These are phyloP conservation scores for Plectosphaerella plurivora DNA, from an alignment of 2,329 filamentous ascomycete genomes.

Conservation along the genomic window DNA sequence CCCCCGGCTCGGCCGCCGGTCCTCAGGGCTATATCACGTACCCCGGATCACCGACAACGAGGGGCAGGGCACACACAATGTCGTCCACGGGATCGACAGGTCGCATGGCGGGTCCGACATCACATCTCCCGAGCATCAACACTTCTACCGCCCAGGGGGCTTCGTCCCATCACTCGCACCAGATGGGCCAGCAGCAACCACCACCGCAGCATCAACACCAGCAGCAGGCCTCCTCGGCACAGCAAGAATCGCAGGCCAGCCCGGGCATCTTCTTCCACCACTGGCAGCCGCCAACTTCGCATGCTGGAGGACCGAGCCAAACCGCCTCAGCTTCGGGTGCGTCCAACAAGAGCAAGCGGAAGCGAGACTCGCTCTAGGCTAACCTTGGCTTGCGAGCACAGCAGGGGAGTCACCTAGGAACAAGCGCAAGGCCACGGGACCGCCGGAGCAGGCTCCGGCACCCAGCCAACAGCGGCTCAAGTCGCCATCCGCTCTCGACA, in stretches of 20 bases:
- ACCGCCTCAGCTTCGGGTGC: constrained; percentile 72
- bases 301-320: constrained; percentile 58
- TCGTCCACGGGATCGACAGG: constrained; percentile 30
- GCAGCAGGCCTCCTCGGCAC: constrained; percentile 43
- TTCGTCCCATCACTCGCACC: constrained; percentile 12
- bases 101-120: constrained; percentile 28
- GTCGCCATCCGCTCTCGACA: constrained; percentile 47
- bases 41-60: constrained; percentile 41
- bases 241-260: constrained; percentile 61
- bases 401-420: constrained; percentile 72
- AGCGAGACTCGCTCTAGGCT: constrained; percentile 36
- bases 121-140: constrained; percentile 39
- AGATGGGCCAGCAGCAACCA: not conserved
- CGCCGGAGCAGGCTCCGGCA: constrained; percentile 39
- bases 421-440: constrained; percentile 68
- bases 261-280: constrained; percentile 87
- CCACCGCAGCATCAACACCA: not conserved
- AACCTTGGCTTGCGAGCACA: constrained; percentile 28
- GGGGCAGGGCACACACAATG: constrained; percentile 46
- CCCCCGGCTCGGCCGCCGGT: constrained; percentile 35
- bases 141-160: constrained; percentile 36
- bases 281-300: constrained; percentile 76
- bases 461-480: constrained; percentile 40
- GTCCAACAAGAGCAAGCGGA: constrained; percentile 49
- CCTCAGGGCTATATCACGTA: constrained; percentile 37